These are phyloP conservation scores for Forsythia suspensa DNA, from an alignment of 257 asterid genomes.

Conservation along the genomic window DNA sequence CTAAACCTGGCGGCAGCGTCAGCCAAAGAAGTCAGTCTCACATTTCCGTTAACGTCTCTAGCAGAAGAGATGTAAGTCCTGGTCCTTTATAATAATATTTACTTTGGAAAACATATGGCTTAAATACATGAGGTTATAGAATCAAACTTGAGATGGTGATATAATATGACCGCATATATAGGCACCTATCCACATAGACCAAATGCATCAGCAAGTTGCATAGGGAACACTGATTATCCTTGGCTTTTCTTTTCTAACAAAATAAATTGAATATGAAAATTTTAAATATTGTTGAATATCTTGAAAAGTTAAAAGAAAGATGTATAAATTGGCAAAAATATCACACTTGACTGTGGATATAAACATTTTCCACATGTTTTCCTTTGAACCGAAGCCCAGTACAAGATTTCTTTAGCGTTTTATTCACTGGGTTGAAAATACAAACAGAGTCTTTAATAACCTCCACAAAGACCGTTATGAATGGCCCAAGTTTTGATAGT, in stretches of 20 bases:
- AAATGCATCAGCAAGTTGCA: too few species aligned
- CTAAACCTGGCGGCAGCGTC: constrained; percentile 70
- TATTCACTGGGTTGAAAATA: background rate
- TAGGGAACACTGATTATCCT: too few species aligned
- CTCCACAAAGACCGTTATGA: background rate
- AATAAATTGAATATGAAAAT: background rate
- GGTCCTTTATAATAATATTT: background rate
- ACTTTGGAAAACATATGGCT: background rate
- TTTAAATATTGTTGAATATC: background rate
- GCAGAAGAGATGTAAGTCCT: constrained; percentile 74
- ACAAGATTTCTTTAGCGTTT: background rate
- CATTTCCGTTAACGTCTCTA: constrained; percentile 56
- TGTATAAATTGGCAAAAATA: background rate
- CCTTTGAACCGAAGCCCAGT: background rate
- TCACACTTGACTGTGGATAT: background rate
- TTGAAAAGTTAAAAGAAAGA: background rate
- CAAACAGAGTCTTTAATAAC: background rate
- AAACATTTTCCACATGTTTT: background rate
- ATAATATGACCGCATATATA: too few species aligned
- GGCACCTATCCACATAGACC: too few species aligned
- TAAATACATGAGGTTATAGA: background rate
- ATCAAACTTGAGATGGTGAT: background rate
- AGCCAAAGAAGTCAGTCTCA: constrained; percentile 58
- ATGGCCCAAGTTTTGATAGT: background rate
- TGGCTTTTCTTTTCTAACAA: too few species aligned